These are phyloP conservation scores for Tylopilus sp. DNA, from an alignment of 1,284 basidiomycete genomes.

Conservation along the genomic window DNA sequence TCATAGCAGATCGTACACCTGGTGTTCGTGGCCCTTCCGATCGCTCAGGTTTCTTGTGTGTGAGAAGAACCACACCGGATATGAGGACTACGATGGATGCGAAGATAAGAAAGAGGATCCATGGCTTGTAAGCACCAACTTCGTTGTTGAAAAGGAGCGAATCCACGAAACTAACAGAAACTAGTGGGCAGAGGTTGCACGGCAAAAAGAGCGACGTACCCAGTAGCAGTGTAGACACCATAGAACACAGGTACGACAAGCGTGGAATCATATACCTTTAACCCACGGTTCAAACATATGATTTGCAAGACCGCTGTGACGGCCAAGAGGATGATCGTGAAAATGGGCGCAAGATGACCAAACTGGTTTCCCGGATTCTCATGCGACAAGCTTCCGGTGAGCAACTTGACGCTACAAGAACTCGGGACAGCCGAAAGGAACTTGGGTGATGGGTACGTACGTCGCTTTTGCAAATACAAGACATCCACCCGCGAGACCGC, in stretches of 20 bases:
- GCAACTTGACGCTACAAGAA: conserved; percentile 61
- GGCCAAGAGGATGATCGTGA: conserved; percentile 78
- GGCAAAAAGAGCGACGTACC: conserved; percentile 36
- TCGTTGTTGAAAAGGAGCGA: conserved; percentile 79
- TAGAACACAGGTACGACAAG: conserved; percentile 74
- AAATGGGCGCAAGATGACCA: conserved; percentile 73
- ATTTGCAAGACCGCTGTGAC: conserved; percentile 86
- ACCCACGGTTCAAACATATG: conserved; percentile 82
- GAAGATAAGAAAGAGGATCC: conserved; percentile 85
- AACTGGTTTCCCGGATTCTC: conserved; percentile 84
- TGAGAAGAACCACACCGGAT: conserved; percentile 80
- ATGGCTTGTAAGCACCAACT: conserved; percentile 76
- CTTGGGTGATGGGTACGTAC: conserved; percentile 44
- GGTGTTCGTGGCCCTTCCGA: conserved; percentile 17
- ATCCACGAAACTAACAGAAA: conserved; percentile 53
- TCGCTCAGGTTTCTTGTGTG: conserved; percentile 76
- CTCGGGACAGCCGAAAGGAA: conserved; percentile 4
- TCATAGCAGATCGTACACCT: conserved; percentile 16
- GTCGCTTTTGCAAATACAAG: conserved; percentile 90
- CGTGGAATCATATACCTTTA: conserved; percentile 76
- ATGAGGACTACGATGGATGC: conserved; percentile 81
- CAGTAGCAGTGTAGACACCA: conserved; percentile 61
- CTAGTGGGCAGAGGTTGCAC: conserved; percentile 8
- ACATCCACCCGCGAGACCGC: conserved; percentile 82
- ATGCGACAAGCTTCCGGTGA: conserved; percentile 70